Base-by-base conservation (phyloP, 495 filamentous ascomycete genomes). In the Filosporella fistucella region DNA sequence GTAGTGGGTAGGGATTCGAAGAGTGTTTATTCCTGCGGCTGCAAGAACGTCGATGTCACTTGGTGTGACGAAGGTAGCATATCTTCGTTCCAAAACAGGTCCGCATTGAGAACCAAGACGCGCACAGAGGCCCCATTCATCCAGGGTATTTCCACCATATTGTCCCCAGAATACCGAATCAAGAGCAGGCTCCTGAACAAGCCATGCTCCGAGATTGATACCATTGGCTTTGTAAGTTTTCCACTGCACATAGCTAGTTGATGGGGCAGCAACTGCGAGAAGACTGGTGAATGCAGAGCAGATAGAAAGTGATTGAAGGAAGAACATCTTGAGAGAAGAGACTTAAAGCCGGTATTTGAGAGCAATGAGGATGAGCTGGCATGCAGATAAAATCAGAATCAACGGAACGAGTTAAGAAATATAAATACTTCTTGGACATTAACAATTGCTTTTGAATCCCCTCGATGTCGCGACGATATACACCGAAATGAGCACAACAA, bases 1-100 rank as follows among this genome's bases (percentile, higher is more conserved):
- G 52, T 61, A 72, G 8, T 66, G 64, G 43, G 68, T 60, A 12
- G 41, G 68, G 39, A 71, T 72, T 7, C 67, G 60, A 12, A 71
- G 36, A 34, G 62, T 63, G 54, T 70, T 72, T 46, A 70, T 55
- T 22, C 69, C 69, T 45, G 65, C 58, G 18, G 59, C 54, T 3
- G 56, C 55, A 22, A 69, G 55, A 4, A 52, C 43, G 20, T 52
- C 42, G 42, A 71, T 54, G 46, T 68, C 66, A 13, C 45, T 42
- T 51, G 69, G 57, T 9, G 57, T 69, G 56, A 68, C 62, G 49
- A 50, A 72, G 2, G 59, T 63, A 2, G 48, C 38, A 63, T 68
- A 72, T 36, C 68, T 65, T 1, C 29, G 59, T 28, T 47, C 56
- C 26, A 52, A 36, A 1, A 41, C 52, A 3, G 23, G 37, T 8